Evolutionary conservation across 257 asterid species (phyloP), one percentile per base, ranked within the genome.

Genomic region (Paulownia fortunei): DNA sequence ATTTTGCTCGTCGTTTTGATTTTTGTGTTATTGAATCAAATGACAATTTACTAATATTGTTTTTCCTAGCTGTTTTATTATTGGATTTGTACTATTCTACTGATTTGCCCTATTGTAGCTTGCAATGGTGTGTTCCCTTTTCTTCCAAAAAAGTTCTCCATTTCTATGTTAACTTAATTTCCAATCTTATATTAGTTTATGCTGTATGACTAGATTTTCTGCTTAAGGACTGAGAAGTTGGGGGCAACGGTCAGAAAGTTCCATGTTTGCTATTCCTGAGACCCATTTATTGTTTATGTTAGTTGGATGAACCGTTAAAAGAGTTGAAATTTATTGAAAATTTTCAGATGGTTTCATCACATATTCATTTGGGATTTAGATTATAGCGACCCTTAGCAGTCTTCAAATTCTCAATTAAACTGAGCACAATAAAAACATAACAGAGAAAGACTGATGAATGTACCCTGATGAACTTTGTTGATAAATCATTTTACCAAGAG

Each of bases 241-340:
- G 44, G 9, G 41, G 64, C n/a, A 72, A 23, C 68, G 13, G 56
- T 42, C 55, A 39, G 66, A 44, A 27, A 34, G 49, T 26, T 59
- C 32, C 68, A 60, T 13, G 15, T 42, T n/a, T 44, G 61, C 55
- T 60, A 6, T 16, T 44, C 34, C 19, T 12, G 56, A 36, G 52
- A 72, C 26, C 52, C 30, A 49, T 67, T 13, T 36, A 64, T 11
- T 55, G 19, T 61, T 26, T 66, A 46, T 42, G 16, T 54, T 39
- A 19, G n/a, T n/a, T n/a, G 37, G 41, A 49, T 18, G 37, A 74
- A 74, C 44, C 27, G 26, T n/a, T 36, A n/a, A 30, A 75, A 62
- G 27, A 56, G 67, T 76, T 76, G 32, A 78, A 60, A 36, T 59
- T 78, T 42, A 26, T 54, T 63, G 39, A 6, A 79, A 51, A 12